These are phyloP conservation scores for Nicotiana undulata DNA, from an alignment of 257 asterid species.

Conservation along the genomic window DNA sequence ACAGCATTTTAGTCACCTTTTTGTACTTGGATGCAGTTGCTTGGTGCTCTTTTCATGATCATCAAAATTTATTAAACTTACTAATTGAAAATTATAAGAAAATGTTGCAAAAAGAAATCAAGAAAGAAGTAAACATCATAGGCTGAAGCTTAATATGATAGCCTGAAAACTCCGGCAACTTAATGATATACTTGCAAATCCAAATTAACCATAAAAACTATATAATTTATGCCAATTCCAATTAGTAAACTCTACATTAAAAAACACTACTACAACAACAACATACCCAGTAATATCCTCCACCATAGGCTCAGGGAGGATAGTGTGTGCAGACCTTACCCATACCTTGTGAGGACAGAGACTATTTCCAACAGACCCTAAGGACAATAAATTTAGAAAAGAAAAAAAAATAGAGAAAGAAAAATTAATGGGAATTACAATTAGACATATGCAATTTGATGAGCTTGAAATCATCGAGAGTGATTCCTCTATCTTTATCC, in stretches of 20 bases:
- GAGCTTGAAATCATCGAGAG: conserved; percentile 84
- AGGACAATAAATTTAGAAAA: no score
- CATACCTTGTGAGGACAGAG: no score
- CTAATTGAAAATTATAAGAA: not conserved
- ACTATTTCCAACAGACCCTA: no score
- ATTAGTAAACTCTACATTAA: no score
- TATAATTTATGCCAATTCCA: not conserved
- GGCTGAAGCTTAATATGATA: not conserved
- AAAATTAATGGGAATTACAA: conserved; percentile 29
- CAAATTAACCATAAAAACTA: not conserved
- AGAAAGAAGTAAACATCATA: not conserved
- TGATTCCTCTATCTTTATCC: conserved; percentile 79
- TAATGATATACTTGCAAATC: not conserved
- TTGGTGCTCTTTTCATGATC: not conserved
- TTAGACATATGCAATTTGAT: conserved; percentile 76
- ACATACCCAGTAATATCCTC: no score
- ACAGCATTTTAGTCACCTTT: not conserved
- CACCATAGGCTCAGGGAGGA: no score
- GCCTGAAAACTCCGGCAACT: not conserved
- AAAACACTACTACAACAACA: no score
- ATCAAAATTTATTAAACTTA: not conserved
- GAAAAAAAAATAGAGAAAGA: no score
- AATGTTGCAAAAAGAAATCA: not conserved
- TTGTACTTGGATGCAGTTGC: not conserved
- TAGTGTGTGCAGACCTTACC: no score